A percentile compares a stretch with the other conserved stretches of the same genome.
Conservation (phyloP, 257 asterid genomes). For the Penstemon eatonii region DNA sequence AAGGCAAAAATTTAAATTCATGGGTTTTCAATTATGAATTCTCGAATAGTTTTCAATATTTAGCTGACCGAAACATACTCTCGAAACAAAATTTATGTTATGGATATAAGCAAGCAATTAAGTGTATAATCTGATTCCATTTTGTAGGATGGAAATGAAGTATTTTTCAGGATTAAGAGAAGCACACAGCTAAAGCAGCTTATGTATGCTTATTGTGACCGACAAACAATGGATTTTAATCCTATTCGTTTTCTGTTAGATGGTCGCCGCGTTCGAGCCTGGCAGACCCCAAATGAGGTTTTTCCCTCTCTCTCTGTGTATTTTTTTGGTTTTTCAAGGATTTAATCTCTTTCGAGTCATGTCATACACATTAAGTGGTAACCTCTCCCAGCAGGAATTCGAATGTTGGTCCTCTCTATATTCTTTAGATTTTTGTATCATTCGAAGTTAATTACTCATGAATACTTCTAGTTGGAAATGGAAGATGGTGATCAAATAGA, state of each 20-base stretch:
- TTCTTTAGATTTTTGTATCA: background rate
- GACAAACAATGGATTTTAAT: constrained; percentile 39
- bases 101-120: background rate
- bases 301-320: background rate
- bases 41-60: too few species aligned
- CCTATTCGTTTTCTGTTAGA: constrained; percentile 43
- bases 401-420: background rate
- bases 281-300: constrained; percentile 34
- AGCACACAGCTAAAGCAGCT: constrained; percentile 45
- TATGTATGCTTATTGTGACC: constrained; percentile 49
- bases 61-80: too few species aligned
- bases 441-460: background rate
- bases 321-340: too few species aligned
- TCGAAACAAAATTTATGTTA: background rate
- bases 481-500: constrained; percentile 53
- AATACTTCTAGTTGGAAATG: constrained; percentile 36
- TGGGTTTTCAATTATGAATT: too few species aligned
- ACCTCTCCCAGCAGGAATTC: background rate
- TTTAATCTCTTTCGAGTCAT: too few species aligned
- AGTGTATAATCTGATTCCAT: background rate
- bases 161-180: constrained; percentile 48
- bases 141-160: constrained; percentile 30
- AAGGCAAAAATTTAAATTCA: too few species aligned
- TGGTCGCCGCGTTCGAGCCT: constrained; percentile 28
- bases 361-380: background rate